These are phyloP conservation scores for Aegilops umbellulata DNA, from an alignment of 176 grass and related monocot species.

Conservation along the genomic window DNA sequence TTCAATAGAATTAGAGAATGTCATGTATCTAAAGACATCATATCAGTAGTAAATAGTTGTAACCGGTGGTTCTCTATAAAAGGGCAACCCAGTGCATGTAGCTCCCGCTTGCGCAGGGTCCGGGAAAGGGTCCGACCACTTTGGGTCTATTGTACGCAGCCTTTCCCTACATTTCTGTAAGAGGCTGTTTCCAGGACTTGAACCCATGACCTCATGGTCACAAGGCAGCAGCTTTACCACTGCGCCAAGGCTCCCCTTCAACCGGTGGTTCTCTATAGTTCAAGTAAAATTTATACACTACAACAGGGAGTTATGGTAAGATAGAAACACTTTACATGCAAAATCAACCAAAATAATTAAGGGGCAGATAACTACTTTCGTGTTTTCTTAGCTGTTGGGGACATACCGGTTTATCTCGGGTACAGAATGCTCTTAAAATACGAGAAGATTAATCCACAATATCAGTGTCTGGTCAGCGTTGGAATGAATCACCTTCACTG, in stretches of 20 bases:
- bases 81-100: no score
- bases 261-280: not conserved
- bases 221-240: no score
- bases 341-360: not conserved
- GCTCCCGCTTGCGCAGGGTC: no score
- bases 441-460: not conserved
- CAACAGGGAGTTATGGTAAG: not conserved
- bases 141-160: no score
- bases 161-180: no score
- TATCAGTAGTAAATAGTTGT: not conserved
- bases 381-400: not conserved
- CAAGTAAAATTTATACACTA: not conserved
- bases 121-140: no score
- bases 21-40: conserved; percentile 1
- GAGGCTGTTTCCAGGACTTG: no score
- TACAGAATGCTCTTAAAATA: not conserved
- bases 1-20: conserved; percentile 24
- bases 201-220: no score
- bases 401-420: not conserved
- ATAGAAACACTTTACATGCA: not conserved
- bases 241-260: no score
- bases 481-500: not conserved
- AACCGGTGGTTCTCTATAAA: not conserved
- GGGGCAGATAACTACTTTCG: not conserved
- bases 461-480: not conserved